Conservation (phyloP, 1,284 basidiomycete species). For the Leccinum fallax region DNA sequence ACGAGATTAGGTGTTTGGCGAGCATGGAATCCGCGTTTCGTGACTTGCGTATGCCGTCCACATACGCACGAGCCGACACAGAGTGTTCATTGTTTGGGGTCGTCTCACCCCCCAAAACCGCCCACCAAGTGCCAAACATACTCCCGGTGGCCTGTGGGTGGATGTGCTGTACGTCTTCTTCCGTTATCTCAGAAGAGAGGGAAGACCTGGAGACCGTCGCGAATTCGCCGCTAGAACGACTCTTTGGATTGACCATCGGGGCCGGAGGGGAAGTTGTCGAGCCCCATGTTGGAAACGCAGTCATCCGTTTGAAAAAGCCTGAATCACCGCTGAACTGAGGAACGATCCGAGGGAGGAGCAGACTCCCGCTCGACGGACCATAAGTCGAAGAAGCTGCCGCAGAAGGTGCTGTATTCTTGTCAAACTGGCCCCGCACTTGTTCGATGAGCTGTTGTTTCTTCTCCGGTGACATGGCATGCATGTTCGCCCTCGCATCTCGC, state of each 20-base stretch:
- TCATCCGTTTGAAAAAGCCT: constrained; percentile 73
- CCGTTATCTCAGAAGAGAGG: constrained; percentile 31
- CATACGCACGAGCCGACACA: constrained; percentile 61
- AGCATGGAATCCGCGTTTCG: constrained; percentile 62
- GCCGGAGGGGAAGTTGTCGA: constrained; percentile 40
- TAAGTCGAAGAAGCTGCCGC: constrained; percentile 53
- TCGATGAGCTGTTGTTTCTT: constrained; percentile 72
- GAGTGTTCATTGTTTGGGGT: constrained; percentile 40
- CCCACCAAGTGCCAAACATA: constrained; percentile 75
- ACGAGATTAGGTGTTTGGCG: constrained; percentile 77
- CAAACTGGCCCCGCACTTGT: constrained; percentile 42
- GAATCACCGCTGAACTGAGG: constrained; percentile 71
- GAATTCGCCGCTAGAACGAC: constrained; percentile 44
- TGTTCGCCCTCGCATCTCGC: constrained; percentile 63
- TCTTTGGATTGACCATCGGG: constrained; percentile 29
- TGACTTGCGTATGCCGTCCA: constrained; percentile 54
- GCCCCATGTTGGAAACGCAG: constrained; percentile 65
- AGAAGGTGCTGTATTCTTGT: constrained; percentile 28
- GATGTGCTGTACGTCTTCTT: constrained; percentile 43
- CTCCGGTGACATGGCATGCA: constrained; percentile 65
- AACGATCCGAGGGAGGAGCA: constrained; percentile 58
- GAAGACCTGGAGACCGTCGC: constrained; percentile 25
- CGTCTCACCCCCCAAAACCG: constrained; percentile 60
- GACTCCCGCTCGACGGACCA: constrained; percentile 58
- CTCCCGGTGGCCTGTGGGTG: constrained; percentile 74